Base-by-base conservation (phyloP, 495 filamentous ascomycete species). In the Cercophora scortea region DNA sequence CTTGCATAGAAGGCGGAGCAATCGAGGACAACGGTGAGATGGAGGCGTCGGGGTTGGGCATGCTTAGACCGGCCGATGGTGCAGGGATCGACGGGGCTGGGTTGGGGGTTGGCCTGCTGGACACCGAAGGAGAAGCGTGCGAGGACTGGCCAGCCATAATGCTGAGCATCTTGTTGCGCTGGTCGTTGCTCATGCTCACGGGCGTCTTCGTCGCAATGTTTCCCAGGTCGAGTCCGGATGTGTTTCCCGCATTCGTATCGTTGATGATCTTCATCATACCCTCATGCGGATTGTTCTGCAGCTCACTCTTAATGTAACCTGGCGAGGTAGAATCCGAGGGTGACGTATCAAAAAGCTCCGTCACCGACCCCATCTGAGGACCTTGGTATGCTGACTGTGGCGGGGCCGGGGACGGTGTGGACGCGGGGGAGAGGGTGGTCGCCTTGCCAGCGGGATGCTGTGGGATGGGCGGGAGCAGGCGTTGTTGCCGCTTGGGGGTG, bases 261-360 rank as follows among this genome's bases (percentile, higher is more conserved):
- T 90, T 84, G 60, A 94, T 91, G 48, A 92, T 79, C 56, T 85
- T 89, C 82, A 95, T 87, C 72, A 96, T 95, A 54, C 88, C 84
- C 36, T 84, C 79, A 51, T 83, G 79, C 17, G 81, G 74, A 52
- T 75, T 72, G 18, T 61, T 64, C 54, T 73, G 70, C 36, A 78
- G 69, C 54, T 75, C 73, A 45, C 70, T 71, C 51, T 73, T 66
- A 9, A 76, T 66, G 55, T 67, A 75, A 6, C 66, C 55, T 0
- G 72, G 67, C n/a, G 69, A 68, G 10, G 59, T 50, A 11, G 62
- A 62, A 8, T 74, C 67, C 5, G 65, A 63, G 3, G 64, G 63
- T 8, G 74, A 67, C 0, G 66, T 65, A 46, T 78, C 74, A 42
- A 71, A 65, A 10, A 78, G 60, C 54, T 78, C 74, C 12, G 74